A percentile compares a stretch with the other conserved stretches of the same genome.
These are phyloP conservation scores for Pestalotiopsis sp. DNA, from an alignment of 2,329 filamentous ascomycete genomes.

Conservation along the genomic window DNA sequence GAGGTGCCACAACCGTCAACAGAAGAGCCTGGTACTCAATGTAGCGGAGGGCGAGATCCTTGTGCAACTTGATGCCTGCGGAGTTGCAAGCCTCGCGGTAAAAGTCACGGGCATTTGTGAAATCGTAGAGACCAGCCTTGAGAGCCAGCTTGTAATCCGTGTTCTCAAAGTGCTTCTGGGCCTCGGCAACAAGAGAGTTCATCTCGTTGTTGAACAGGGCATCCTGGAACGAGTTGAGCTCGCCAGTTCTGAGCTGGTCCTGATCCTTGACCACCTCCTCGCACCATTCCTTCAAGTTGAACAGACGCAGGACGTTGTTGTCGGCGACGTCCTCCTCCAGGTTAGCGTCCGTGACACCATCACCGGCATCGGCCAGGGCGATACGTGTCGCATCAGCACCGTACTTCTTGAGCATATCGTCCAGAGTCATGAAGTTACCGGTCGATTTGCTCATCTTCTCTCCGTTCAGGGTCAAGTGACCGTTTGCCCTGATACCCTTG, in stretches of 20 bases:
- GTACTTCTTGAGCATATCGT: constrained; percentile 86
- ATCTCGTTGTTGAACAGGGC: constrained; percentile 92
- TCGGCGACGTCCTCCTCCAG: constrained; percentile 96
- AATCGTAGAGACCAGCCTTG: constrained; percentile 86
- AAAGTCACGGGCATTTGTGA: constrained; percentile 84
- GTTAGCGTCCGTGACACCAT: constrained; percentile 94
- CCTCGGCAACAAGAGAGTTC: constrained; percentile 79
- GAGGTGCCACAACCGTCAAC: constrained; percentile 82
- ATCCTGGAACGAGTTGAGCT: constrained; percentile 80
- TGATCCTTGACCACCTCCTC: constrained; percentile 80
- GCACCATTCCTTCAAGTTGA: constrained; percentile 84
- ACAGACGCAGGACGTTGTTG: constrained; percentile 84
- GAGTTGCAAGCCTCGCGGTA: constrained; percentile 84
- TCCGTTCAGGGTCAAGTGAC: constrained; percentile 91
- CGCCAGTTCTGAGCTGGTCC: constrained; percentile 71
- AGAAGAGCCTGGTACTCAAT: constrained; percentile 85
- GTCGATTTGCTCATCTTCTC: constrained; percentile 99
- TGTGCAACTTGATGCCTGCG: constrained; percentile 84
- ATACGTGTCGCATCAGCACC: constrained; percentile 92
- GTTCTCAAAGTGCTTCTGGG: constrained; percentile 75
- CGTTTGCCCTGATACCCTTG: constrained; percentile 81
- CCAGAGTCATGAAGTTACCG: constrained; percentile 93
- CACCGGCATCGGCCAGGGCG: constrained; percentile 90
- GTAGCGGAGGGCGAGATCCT: constrained; percentile 76
- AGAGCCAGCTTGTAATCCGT: constrained; percentile 87